Percentiles rank a stretch among this genome's conserved stretches.
phyloP scores from a whole-genome alignment of 331 rosid genomes.

The Cydonia oblonga region DNA sequence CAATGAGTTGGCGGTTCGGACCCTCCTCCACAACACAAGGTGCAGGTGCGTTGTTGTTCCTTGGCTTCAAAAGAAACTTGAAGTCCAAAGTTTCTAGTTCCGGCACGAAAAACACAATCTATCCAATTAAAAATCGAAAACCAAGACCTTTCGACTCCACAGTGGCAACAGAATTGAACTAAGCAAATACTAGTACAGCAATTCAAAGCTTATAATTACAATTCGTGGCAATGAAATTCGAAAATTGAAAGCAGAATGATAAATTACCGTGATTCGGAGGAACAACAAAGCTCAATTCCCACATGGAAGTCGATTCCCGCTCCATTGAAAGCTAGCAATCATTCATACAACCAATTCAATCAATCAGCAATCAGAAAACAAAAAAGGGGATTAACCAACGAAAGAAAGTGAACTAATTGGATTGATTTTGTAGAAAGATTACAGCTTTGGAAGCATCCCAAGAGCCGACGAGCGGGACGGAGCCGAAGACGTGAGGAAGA shows the following conservation, averaged over 20 bases:
- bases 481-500: conserved; percentile 85
- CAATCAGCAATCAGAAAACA: background rate
- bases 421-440: background rate
- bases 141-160: background rate
- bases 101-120: background rate
- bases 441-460: conserved; percentile 96
- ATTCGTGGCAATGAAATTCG: background rate
- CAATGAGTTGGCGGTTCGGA: conserved; percentile 64
- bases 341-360: background rate
- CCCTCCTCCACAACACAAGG: conserved; percentile 88
- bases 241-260: background rate
- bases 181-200: background rate
- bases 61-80: conserved; percentile 88
- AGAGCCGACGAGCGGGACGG: conserved; percentile 79
- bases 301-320: conserved; percentile 87
- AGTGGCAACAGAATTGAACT: background rate
- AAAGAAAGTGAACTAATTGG: background rate
- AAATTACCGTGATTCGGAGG: conserved; percentile 89
- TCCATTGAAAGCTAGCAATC: conserved; percentile 65
- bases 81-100: conserved; percentile 79
- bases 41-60: conserved; percentile 25
- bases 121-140: too few species aligned
- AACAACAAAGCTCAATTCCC: conserved; percentile 98
- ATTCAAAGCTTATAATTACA: background rate
- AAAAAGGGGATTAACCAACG: background rate